These are phyloP conservation scores for Aphanoascus verrucosus DNA, from an alignment of 2,329 filamentous ascomycete species.

Conservation along the genomic window DNA sequence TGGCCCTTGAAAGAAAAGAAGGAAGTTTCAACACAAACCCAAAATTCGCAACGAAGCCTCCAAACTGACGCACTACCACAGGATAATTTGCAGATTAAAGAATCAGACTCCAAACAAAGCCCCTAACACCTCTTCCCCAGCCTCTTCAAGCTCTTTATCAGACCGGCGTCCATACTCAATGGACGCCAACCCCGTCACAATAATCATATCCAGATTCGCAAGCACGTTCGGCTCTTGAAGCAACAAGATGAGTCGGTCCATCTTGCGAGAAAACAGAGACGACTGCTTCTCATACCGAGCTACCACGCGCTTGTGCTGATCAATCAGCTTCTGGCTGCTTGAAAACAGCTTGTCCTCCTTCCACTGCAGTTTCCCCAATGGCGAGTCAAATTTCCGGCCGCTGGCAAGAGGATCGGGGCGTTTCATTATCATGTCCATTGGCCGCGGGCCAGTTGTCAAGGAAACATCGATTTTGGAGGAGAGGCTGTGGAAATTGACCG, in stretches of 20 bases:
- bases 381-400: slow-evolving; percentile 12
- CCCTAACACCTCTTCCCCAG: not conserved
- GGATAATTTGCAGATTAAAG: not conserved
- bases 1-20: too few species aligned
- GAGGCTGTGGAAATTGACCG: slow-evolving; percentile 14
- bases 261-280: slow-evolving; percentile 4
- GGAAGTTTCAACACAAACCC: too few species aligned
- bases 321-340: slow-evolving; percentile 14
- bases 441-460: not conserved
- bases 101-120: not conserved
- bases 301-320: slow-evolving; percentile 12
- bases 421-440: slow-evolving; percentile 13
- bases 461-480: slow-evolving; percentile 16
- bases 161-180: slow-evolving; percentile 13
- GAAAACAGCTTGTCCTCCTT: slow-evolving; percentile 12
- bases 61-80: too few species aligned
- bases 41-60: too few species aligned
- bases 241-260: slow-evolving; percentile 9
- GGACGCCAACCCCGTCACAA: slow-evolving; percentile 13
- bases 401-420: slow-evolving; percentile 12
- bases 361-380: slow-evolving; percentile 15
- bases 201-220: slow-evolving; percentile 15
- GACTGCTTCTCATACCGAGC: slow-evolving; percentile 15
- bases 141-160: slow-evolving; percentile 8
- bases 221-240: slow-evolving; percentile 8